Conservation (phyloP, 768 basidiomycete genomes). For the Coprinopsis marcescibilis region DNA sequence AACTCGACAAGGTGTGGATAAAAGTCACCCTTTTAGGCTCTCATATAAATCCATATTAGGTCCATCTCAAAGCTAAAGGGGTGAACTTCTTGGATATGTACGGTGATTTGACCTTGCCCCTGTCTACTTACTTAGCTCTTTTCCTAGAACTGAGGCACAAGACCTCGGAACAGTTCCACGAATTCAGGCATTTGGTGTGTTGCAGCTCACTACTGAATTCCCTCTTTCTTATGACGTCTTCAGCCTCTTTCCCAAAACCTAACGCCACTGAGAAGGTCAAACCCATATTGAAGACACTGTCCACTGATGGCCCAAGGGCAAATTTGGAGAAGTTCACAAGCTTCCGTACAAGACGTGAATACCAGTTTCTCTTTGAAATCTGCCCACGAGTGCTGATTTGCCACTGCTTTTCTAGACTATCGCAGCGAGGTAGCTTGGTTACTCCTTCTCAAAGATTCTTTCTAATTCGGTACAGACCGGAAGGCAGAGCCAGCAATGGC, state of each 20-base stretch:
- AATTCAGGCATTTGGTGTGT: conserved; percentile 32
- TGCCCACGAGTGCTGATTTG: conserved; percentile 3
- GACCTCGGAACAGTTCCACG: conserved; percentile 42
- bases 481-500: conserved; percentile 71
- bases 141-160: conserved; percentile 66
- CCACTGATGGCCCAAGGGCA: conserved; percentile 55
- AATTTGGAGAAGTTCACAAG: conserved; percentile 63
- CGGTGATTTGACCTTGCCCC: conserved; percentile 17
- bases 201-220: conserved; percentile 18
- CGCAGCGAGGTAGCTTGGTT: conserved; percentile 60
- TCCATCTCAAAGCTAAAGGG: conserved; percentile 71
- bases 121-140: conserved; percentile 11
- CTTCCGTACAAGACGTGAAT: conserved; percentile 70
- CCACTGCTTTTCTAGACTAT: conserved; percentile 19
- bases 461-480: conserved; percentile 48
- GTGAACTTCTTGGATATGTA: conserved; percentile 87
- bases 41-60: conserved; percentile 35
- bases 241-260: conserved; percentile 52
- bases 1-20: conserved; percentile 84
- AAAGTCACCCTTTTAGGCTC: not conserved
- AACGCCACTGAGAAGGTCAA: conserved; percentile 54
- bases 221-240: conserved; percentile 11
- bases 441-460: conserved; percentile 9
- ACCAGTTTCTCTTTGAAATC: conserved; percentile 7
- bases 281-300: conserved; percentile 60